Evolutionary conservation across 1,139 yeast species (phyloP), one percentile per base, ranked within the genome.

Genomic region (Yamadazyma aaseri): DNA sequence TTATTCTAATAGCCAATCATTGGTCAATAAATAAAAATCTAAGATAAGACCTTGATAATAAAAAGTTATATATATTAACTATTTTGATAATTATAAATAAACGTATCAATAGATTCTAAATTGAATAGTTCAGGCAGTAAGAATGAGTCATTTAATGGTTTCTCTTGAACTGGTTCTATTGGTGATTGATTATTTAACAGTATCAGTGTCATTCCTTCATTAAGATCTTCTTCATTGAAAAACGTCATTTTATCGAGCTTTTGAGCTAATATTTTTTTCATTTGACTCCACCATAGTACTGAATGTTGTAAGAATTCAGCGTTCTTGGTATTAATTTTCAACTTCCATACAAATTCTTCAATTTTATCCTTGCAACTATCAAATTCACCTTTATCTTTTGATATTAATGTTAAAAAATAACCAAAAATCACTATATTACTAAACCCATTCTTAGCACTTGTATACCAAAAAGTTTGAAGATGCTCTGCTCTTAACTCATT

Each of bases 401-500:
- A 31, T 5, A 33, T 38, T 17, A 41, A 32, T 1, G 40, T 29
- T 20, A 42, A 31, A 14, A 42, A 34, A 17, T 34, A 43, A 5
- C 47, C 48, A 29, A 44, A 42, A 3, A 44, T 32, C 1, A 42
- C 47, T 6, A 40, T 35, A 29, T 34, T 40, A 27, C 44, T 39
- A n/a, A 44, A 39, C n/a, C 48, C 48, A 21, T 34, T 32, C 22
- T 42, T 32, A 2, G 41, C 45, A 36, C 45, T 44, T 3, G 48
- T 38, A 27, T 44, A 44, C 47, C 48, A 44, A 28, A 44, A 42
- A 2, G 47, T 42, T 28, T 44, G 48, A 6, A 44, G 33, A 31
- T 44, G 48, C 29, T 44, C 48, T 11, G 47, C 48, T 23, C 37
- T 41, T 17, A 44, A 17, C 22, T 39, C 38, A 24, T 39, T 42